Evolutionary conservation across 768 basidiomycete species (phyloP), one percentile per base, ranked within the genome.

Genomic region (Cystobasidiopsis lactophilus): DNA sequence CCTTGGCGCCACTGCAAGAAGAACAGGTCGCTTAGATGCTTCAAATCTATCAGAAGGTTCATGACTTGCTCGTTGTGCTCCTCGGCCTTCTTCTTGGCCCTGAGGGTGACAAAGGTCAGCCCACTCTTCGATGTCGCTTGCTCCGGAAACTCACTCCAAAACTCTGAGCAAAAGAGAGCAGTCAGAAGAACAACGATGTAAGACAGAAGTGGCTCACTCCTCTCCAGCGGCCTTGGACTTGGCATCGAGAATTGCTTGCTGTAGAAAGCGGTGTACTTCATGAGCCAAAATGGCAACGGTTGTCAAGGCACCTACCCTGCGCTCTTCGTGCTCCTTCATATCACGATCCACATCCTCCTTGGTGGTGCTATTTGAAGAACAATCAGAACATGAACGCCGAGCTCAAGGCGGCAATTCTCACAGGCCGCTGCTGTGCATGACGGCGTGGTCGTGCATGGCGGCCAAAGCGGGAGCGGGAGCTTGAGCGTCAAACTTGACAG

Each of bases 41-140:
- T n/a, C n/a, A n/a, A n/a, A n/a, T n/a, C n/a, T n/a, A n/a, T n/a
- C n/a, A n/a, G n/a, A n/a, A n/a, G n/a, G n/a, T n/a, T n/a, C n/a
- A n/a, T n/a, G n/a, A n/a, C n/a, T n/a, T n/a, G n/a, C n/a, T 47
- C 45, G 29, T 47, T 47, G 45, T 4, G 5, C 29, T 47, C 45
- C 29, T 47, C 45, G 29, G 45, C 45, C 29, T 47, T 47, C 45
- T 47, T 47, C 45, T 47, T 47, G n/a, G 45, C 45, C n/a, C 30
- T 30, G 45, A 47, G 26, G 9, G 16, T 26, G 14, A 27, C 24
- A 5, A 10, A 18, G 19, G 19, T 26, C 16, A 43, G 7, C 40
- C 18, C 7, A n/a, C 24, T 43, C 24, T 5, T 7, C 40, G 40
- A 43, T n/a, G 24, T 43, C 40, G 7, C 7, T 43, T 7, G n/a